phyloP scores from a whole-genome alignment of 1,139 yeast species.

The Nadsonia commutata region DNA sequence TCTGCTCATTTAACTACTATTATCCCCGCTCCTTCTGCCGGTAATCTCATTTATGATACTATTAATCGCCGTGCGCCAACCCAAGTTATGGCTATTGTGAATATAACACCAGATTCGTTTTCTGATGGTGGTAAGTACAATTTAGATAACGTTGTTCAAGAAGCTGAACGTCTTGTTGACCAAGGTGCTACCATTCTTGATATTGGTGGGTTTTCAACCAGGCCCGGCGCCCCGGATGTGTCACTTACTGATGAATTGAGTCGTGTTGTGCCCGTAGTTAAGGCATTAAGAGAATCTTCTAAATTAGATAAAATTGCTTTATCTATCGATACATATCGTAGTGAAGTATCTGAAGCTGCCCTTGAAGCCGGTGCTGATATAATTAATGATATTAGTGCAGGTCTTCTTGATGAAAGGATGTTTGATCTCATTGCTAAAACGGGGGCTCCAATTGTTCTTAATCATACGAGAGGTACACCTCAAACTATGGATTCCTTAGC shows the following conservation, averaged over 20 bases:
- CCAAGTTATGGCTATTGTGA: slow-evolving; percentile 68
- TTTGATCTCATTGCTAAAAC: slow-evolving; percentile 51
- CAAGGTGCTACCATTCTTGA: slow-evolving; percentile 62
- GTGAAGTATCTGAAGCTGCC: slow-evolving; percentile 57
- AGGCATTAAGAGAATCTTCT: slow-evolving; percentile 36
- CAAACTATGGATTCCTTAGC: slow-evolving; percentile 53
- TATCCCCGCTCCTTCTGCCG: slow-evolving; percentile 17
- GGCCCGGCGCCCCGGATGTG: slow-evolving; percentile 56
- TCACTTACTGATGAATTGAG: slow-evolving; percentile 41
- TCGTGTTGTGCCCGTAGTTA: slow-evolving; percentile 58
- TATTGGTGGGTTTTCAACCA: slow-evolving; percentile 85
- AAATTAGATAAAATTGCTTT: slow-evolving; percentile 36
- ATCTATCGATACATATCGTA: slow-evolving; percentile 75
- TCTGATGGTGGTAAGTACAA: slow-evolving; percentile 65
- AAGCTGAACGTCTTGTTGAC: slow-evolving; percentile 31
- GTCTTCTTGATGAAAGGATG: slow-evolving; percentile 50
- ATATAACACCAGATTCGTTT: slow-evolving; percentile 88
- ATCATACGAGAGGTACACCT: slow-evolving; percentile 78
- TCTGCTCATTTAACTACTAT: slow-evolving; percentile 19
- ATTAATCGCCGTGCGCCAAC: slow-evolving; percentile 13
- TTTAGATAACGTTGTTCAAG: slow-evolving; percentile 27
- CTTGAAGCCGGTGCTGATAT: slow-evolving; percentile 75
- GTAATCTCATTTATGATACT: slow-evolving; percentile 8
- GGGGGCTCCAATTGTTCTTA: slow-evolving; percentile 60
- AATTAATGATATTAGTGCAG: slow-evolving; percentile 84